Evolutionary conservation across 1,284 basidiomycete genomes (phyloP), one percentile per base, ranked within the genome.

Genomic region (Ganoderma lucidum): DNA sequence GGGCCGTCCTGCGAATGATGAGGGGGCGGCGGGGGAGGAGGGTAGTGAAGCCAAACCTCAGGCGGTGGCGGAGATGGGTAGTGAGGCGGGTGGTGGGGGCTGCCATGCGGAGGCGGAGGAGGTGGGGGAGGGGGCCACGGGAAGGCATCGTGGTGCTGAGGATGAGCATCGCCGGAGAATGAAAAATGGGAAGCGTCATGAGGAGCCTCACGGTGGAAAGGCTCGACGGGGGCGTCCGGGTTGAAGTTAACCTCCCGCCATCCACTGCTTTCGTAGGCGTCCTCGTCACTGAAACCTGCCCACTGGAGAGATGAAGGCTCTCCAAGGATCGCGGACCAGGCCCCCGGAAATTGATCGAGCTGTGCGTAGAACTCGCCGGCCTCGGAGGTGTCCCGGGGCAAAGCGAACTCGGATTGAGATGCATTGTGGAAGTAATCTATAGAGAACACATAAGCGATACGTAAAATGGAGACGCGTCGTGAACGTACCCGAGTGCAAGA

Each of bases 401-500:
- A 23, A 10, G 41, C 23, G 42, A 53, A n/a, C 12, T 60, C 62
- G 6, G 70, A 70, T 17, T 74, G 69, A 41, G 77, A 71, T 6
- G 73, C 77, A 51, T 77, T 77, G 67, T 77, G 75, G 8, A 71
- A 23, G 66, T 73, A 78, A 44, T 77, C 76, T 79, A 58, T 28
- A n/a, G n/a, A 17, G 28, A 30, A 41, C 14, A 12, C 12, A 55
- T 48, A 19, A 62, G n/a, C 14, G 6, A 35, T 32, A 30, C 30
- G 37, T 58, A 42, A 35, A 10, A n/a, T 39, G 6, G 35, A 17
- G 17, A 19, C 42, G 17, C 58, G 28, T 6, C 9, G 6, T 5
- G 19, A 10, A 84, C 83, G 74, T 77, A 84, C 85, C 90, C 53
- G 87, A 85, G 72, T 88, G 85, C 19, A 92, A 76, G 53, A 90